Conservation (phyloP, 2,329 filamentous ascomycete species). For the Neonectria sp. region DNA sequence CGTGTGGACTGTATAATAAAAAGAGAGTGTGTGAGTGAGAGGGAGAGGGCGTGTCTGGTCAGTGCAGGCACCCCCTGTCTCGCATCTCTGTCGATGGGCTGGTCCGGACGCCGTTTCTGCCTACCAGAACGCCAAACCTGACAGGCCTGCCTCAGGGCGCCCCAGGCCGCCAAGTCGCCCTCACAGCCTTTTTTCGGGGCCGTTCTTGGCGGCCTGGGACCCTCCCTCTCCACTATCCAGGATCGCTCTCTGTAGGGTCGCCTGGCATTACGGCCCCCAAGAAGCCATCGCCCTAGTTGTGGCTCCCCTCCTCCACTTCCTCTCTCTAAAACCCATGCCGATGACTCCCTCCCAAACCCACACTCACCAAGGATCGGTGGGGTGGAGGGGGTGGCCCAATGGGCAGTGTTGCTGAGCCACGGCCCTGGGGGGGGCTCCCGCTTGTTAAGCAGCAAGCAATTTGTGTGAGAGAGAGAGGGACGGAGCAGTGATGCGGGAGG, state of each 20-base stretch:
- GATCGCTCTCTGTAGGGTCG: not conserved
- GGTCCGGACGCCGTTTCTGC: constrained; percentile 44
- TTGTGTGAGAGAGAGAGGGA: too few species aligned
- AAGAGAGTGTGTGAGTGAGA: constrained; percentile 21
- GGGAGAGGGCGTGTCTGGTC: constrained; percentile 10
- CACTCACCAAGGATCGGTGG: constrained; percentile 10
- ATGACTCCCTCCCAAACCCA: constrained; percentile 42
- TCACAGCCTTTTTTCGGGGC: not conserved
- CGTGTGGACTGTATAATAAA: constrained; percentile 31
- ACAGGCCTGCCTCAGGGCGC: not conserved
- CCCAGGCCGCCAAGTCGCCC: constrained; percentile 25
- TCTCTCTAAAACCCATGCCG: constrained; percentile 34
- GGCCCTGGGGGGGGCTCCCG: not conserved
- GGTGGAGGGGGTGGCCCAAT: constrained; percentile 15
- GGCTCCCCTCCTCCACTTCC: constrained; percentile 5
- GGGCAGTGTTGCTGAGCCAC: constrained; percentile 30
- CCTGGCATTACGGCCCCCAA: constrained; percentile 1
- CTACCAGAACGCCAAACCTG: constrained; percentile 37
- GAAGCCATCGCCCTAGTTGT: constrained; percentile 24
- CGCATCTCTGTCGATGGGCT: not conserved
- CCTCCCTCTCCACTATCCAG: too few species aligned
- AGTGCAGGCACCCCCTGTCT: constrained; percentile 11
- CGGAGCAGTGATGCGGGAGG: too few species aligned
- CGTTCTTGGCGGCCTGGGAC: not conserved
- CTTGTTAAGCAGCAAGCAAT: too few species aligned